Base-by-base conservation (phyloP, 2,329 filamentous ascomycete genomes). In the Colletotrichum eremochloae region DNA sequence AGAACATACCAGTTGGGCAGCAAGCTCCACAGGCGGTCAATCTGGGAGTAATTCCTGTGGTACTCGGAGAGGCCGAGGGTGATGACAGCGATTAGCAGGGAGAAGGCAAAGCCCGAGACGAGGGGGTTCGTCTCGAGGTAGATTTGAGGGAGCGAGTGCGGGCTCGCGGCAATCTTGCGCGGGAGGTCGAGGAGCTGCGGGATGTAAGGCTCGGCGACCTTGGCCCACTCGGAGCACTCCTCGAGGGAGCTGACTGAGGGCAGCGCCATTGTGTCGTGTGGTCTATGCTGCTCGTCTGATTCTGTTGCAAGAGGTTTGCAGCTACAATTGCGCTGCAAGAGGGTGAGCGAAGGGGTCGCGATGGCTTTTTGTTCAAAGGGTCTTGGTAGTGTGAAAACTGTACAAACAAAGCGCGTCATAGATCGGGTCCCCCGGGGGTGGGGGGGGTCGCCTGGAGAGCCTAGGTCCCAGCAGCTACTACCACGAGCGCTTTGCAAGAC, bases 11-110 rank as follows among this genome's bases (percentile, higher is more conserved):
- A 79, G 9, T 94, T 92, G 1, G 96, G 96, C 63, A 99, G 84
- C 73, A 99, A 86, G 79, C 94, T 96, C 96, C 96, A 99, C 77
- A 92, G 84, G 61, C 96, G 91, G 81, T 99, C 96, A 53, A 99
- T 92, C 83, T 99, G 96, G n/a, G 95, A 98, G 81, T 95, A 98
- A 82, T 99, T 99, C 78, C 89, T 89, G 83, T 97, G 98, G 84
- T 94, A 83, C 82, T 98, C 96, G 1, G 95, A 94, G 6, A 91
- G 85, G 42, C 96, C 78, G 33, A 97, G 84, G 77, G 97, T 93
- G 38, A 96, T 78, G 6, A 88, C 87, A 1, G 90, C 90, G n/a
- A 97, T 81, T 52, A 90, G 86, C 24, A 97, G 76, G 3, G 93
- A 92, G 65, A 94, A 88, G 0, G 90, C 92, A 75, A 97, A 87